These are phyloP conservation scores for Erysimum cheiranthoides DNA, from an alignment of 345 rosid genomes.

Conservation along the genomic window DNA sequence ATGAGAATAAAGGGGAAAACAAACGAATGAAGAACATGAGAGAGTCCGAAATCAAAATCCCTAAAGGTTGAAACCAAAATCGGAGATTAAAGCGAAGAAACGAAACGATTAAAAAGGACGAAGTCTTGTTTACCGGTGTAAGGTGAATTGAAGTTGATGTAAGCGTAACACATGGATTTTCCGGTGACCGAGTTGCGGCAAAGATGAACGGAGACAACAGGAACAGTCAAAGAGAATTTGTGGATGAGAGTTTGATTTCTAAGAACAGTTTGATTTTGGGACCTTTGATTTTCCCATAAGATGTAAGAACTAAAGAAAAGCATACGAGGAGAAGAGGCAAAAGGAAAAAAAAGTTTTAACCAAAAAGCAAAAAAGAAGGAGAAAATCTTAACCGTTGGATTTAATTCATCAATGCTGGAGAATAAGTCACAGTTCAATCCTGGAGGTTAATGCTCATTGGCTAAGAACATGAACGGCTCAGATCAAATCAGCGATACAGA, in stretches of 20 bases:
- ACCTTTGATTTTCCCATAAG: too few species aligned
- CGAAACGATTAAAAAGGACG: neutral
- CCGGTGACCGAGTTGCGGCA: conserved; percentile 58
- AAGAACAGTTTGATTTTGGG: too few species aligned
- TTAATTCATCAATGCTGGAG: too few species aligned
- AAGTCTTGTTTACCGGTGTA: conserved; percentile 48
- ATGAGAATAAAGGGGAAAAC: neutral
- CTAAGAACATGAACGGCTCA: too few species aligned
- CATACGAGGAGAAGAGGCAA: too few species aligned
- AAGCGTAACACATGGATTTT: conserved; percentile 67
- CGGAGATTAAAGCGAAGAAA: conserved; percentile 10
- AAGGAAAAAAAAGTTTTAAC: too few species aligned
- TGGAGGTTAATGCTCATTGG: too few species aligned
- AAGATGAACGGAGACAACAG: conserved; percentile 55
- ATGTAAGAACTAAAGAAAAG: too few species aligned
- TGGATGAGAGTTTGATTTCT: conserved; percentile 49
- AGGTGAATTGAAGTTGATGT: conserved; percentile 65
- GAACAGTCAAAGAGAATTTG: conserved; percentile 49
- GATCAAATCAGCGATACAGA: too few species aligned
- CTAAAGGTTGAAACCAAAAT: conserved; percentile 9
- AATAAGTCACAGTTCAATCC: too few species aligned
- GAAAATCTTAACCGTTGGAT: too few species aligned
- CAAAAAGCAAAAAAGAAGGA: too few species aligned
- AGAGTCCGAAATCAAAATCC: conserved; percentile 5
- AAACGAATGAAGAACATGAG: conserved; percentile 1